Evolutionary conservation across 2,329 filamentous ascomycete species (phyloP), one percentile per base, ranked within the genome.

Genomic region (Drechslerella coelobrocha): DNA sequence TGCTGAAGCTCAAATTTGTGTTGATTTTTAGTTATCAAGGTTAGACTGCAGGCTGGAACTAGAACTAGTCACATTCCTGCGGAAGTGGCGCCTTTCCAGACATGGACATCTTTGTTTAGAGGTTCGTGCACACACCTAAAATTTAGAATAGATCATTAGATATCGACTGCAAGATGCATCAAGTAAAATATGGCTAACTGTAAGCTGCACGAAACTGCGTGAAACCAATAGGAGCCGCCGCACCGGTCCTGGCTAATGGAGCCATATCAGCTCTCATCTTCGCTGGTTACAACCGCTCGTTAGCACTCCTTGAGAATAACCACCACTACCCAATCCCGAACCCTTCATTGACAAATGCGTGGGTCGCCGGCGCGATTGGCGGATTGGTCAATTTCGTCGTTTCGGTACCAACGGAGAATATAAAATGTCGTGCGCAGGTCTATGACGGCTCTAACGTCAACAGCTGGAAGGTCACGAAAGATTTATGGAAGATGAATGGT

Each of bases 211-310:
- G 23, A 43, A 29, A 26, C 75, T 34, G 45, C 4, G 19, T 17
- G n/a, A 23, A 43, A 26, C 31, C 73, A 59, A 77, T 82, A 69
- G 93, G 93, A 73, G 86, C 89, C 9, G 89, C 92, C 23, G 92
- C 92, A 34, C 93, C 93, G 0, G 88, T 96, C 37, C 81, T 96
- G 2, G 91, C 91, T 74, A 96, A 96, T 79, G 93, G 93, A 73
- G 91, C 90, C 19, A 84, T 97, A 71, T 97, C 97, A 77, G 92
- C 91, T 39, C 81, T 97, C 14, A 86, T 97, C 19, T 97, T 96
- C 79, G 86, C 93, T 74, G 88, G 89, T 1, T 97, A 97, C 81
- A 96, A 96, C 78, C 89, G 90, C 65, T 88, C 88, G n/a, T 85
- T 93, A 75, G 81, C 82, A 21, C 78, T 86, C 14, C 81, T 97